A percentile compares a stretch with the other conserved stretches of the same genome.
These are phyloP conservation scores for Erythrobasidium hasegawianum DNA, from an alignment of 1,284 basidiomycete species.

Conservation along the genomic window DNA sequence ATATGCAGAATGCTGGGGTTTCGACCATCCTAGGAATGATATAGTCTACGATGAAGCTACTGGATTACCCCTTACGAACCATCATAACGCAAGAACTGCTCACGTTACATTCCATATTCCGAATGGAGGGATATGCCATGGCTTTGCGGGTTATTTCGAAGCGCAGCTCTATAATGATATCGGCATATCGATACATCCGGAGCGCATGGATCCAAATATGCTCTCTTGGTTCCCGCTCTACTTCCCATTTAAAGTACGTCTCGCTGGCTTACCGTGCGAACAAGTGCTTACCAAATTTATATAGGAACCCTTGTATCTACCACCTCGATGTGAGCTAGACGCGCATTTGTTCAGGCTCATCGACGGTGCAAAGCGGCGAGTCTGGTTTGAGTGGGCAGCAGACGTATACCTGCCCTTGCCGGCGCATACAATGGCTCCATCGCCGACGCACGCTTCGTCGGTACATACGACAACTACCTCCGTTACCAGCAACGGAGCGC, in stretches of 20 bases:
- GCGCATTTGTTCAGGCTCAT: slow-evolving; percentile 93
- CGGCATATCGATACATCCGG: slow-evolving; percentile 89
- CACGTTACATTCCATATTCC: slow-evolving; percentile 83
- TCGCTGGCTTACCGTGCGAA: too few relatives aligned
- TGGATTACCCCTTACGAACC: slow-evolving; percentile 51
- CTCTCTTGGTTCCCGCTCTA: slow-evolving; percentile 98
- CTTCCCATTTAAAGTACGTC: slow-evolving; percentile 72
- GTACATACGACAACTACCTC: slow-evolving; percentile 23
- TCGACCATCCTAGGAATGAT: slow-evolving; percentile 84
- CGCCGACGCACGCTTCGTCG: slow-evolving; percentile 19
- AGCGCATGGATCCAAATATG: slow-evolving; percentile 87
- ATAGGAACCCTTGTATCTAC: slow-evolving; percentile 87
- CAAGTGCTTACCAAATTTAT: too few relatives aligned
- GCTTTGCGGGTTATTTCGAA: slow-evolving; percentile 98
- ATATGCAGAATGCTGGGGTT: slow-evolving; percentile 96
- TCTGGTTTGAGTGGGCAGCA: slow-evolving; percentile 99
- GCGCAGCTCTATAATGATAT: slow-evolving; percentile 84
- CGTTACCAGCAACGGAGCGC: slow-evolving; percentile 20
- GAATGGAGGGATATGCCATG: slow-evolving; percentile 88
- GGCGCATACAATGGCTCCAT: slow-evolving; percentile 18
- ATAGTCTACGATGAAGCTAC: slow-evolving; percentile 62
- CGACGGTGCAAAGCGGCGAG: slow-evolving; percentile 63
- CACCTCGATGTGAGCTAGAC: slow-evolving; percentile 83
- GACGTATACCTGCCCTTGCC: slow-evolving; percentile 72
- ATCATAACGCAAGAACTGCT: slow-evolving; percentile 51